phyloP scores from a whole-genome alignment of 345 rosid genomes.

The Leavenworthia alabamica region DNA sequence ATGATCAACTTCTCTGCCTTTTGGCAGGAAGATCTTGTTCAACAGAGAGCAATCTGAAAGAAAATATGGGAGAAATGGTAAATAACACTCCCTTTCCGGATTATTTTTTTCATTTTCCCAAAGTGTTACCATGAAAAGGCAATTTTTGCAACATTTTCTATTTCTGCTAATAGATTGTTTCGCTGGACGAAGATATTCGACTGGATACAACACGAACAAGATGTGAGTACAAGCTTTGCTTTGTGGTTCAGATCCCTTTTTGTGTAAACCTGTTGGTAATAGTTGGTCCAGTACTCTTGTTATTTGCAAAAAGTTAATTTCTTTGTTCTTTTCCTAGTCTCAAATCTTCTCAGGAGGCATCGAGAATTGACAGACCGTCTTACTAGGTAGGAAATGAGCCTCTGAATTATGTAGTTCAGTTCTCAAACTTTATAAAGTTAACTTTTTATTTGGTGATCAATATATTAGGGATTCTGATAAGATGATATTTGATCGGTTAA shows the following conservation, averaged over 20 bases:
- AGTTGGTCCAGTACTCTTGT: not conserved
- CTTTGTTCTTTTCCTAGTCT: constrained; percentile 43
- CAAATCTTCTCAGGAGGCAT: constrained; percentile 78
- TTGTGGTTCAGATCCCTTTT: not conserved
- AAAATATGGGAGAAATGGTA: constrained; percentile 50
- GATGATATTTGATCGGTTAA: constrained; percentile 72
- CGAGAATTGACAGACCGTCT: constrained; percentile 72
- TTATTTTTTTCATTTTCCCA: not conserved
- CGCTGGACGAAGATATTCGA: constrained; percentile 54
- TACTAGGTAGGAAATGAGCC: constrained; percentile 45
- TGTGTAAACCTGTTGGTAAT: not conserved
- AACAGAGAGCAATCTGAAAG: not conserved
- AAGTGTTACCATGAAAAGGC: not conserved
- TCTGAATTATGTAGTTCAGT: not conserved
- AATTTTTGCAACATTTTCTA: not conserved
- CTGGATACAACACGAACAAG: constrained; percentile 75
- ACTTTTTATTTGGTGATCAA: constrained; percentile 5
- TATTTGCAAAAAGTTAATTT: constrained; percentile 11
- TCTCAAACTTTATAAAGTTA: not conserved
- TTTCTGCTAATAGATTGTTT: constrained; percentile 41
- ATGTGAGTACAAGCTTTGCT: constrained; percentile 37
- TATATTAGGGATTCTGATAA: constrained; percentile 82
- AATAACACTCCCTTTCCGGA: not conserved
- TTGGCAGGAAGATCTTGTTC: constrained; percentile 16
- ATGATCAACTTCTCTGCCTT: constrained; percentile 1